Base-by-base conservation (phyloP, 2,329 filamentous ascomycete species). In the Meredithiella fracta region DNA sequence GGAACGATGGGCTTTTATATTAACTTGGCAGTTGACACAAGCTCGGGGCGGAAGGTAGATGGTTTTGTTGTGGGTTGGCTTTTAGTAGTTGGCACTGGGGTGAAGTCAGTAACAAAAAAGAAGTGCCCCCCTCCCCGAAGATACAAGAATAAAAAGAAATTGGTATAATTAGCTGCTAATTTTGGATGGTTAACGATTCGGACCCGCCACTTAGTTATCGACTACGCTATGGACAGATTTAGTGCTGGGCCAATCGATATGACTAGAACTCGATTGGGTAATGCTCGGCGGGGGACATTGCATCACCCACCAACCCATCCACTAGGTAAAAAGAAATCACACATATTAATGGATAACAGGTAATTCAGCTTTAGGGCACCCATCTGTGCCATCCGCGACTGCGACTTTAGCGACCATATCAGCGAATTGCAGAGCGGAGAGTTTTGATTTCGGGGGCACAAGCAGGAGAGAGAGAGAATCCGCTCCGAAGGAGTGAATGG, bases 1-100 rank as follows among this genome's bases (percentile, higher is more conserved):
- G 44, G 44, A 26, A 49, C 44, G 44, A 22, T n/a, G 44, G 17
- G 44, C 44, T 49, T 49, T 49, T 49, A 49, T 49, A 49, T 49
- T 49, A 20, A 49, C 20, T 8, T 49, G 3, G 11, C 22, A 49
- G 44, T 8, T 49, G 44, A 22, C 4, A 49, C 9, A 49, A 25
- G 44, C 44, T 11, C 8, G 25, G 23, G 44, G 22, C 22, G 44
- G 44, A 49, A 49, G 44, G 44, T 49, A 22, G 20, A 22, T 26
- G 44, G 44, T 25, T 42, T 49, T 49, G 23, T 23, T 25, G 44
- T 15, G 44, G 23, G 44, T 49, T 49, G 23, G 44, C 22, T 49
- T 49, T 49, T 49, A 49, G 22, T 26, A 49, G 8, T 49, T 49
- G 44, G 15, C 44, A 49, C 44, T 22, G 22, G 44, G 44, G 44